These are phyloP conservation scores for Meyerozyma smithsonii DNA, from an alignment of 1,139 yeast species.

Conservation along the genomic window DNA sequence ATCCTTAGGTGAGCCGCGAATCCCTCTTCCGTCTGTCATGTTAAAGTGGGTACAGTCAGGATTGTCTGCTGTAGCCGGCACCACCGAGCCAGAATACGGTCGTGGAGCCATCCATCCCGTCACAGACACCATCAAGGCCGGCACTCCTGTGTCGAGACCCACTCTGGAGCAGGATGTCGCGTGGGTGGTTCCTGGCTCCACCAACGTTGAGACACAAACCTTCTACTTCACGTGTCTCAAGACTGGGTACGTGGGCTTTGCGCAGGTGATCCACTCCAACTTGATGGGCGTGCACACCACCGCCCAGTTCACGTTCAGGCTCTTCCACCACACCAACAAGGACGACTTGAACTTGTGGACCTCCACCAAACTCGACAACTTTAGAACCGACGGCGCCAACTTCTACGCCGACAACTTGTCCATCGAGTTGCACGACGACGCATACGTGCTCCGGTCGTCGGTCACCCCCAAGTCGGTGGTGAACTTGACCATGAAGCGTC, in stretches of 20 bases:
- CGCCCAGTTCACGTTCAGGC: slow-evolving; percentile 89
- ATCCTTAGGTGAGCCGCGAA: background rate
- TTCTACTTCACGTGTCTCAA: slow-evolving; percentile 72
- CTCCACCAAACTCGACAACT: slow-evolving; percentile 81
- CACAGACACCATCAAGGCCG: slow-evolving; percentile 52
- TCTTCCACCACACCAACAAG: slow-evolving; percentile 52
- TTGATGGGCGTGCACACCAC: slow-evolving; percentile 86
- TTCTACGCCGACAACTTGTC: slow-evolving; percentile 71
- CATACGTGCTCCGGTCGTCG: slow-evolving; percentile 56
- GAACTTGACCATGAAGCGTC: slow-evolving; percentile 57
- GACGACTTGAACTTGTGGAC: slow-evolving; percentile 67
- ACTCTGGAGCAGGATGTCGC: slow-evolving; percentile 62
- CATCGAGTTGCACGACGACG: slow-evolving; percentile 50
- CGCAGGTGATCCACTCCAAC: slow-evolving; percentile 90
- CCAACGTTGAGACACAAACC: slow-evolving; percentile 93
- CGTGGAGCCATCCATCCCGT: slow-evolving; percentile 87
- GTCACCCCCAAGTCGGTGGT: slow-evolving; percentile 73
- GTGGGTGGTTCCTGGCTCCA: slow-evolving; percentile 71
- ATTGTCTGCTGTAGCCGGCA: slow-evolving; percentile 89
- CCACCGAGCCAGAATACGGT: slow-evolving; percentile 97
- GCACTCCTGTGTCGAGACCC: slow-evolving; percentile 42
- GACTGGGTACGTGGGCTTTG: slow-evolving; percentile 74
- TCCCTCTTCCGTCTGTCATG: slow-evolving; percentile 32
- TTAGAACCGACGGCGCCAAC: slow-evolving; percentile 69
- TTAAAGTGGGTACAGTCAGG: slow-evolving; percentile 85